A percentile compares a stretch with the other conserved stretches of the same genome.
phyloP scores from a whole-genome alignment of 345 rosid genomes.

The Gossypium turneri region DNA sequence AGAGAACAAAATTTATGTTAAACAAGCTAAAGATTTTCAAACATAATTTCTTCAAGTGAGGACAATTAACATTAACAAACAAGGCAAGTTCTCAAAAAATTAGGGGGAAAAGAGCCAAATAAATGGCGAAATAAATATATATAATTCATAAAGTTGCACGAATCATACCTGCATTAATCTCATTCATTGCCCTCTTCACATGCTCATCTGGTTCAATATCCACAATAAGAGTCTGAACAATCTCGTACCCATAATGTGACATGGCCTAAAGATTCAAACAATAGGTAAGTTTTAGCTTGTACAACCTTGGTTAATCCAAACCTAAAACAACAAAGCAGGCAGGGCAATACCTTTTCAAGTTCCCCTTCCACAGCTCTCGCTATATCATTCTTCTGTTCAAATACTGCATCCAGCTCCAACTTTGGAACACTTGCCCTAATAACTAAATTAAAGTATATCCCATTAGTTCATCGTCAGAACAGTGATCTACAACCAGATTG shows the following conservation, averaged over 20 bases:
- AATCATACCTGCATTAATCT: conserved; percentile 59
- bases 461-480: not conserved
- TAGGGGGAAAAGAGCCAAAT: not conserved
- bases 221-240: conserved; percentile 73
- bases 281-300: not conserved
- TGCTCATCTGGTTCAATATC: conserved; percentile 75
- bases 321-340: not conserved
- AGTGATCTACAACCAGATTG: not conserved
- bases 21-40: conserved; percentile 12
- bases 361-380: conserved; percentile 53
- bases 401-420: conserved; percentile 44
- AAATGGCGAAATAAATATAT: not conserved
- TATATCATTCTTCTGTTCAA: conserved; percentile 57
- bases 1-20: too few species aligned
- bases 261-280: conserved; percentile 44
- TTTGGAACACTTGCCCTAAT: conserved; percentile 56
- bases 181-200: conserved; percentile 78
- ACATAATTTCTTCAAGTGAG: conserved; percentile 22
- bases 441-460: conserved; percentile 21
- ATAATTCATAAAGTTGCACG: not conserved
- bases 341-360: conserved; percentile 42
- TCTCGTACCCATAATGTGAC: conserved; percentile 76
- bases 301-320: not conserved
- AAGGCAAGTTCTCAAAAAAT: not conserved
- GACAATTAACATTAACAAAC: not conserved